phyloP scores from a whole-genome alignment of 23 red algal genomes.

The Porphyridium purpureum region DNA sequence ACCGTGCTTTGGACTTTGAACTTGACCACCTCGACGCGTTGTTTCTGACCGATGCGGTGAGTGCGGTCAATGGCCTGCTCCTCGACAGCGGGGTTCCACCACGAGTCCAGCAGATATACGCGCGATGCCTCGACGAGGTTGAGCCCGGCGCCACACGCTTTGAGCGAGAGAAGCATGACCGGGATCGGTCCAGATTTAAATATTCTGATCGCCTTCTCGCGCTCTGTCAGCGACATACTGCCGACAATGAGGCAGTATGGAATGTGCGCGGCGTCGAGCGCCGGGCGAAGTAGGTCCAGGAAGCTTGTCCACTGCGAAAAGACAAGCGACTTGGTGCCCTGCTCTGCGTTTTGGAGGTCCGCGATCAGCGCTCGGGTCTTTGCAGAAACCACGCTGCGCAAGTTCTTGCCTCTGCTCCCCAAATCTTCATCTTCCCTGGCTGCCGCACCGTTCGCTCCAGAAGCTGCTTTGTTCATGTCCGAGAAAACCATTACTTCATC shows the following conservation, averaged over 20 bases:
- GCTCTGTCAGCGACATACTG: background rate
- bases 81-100: slow-evolving; percentile 85
- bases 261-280: slow-evolving; percentile 17
- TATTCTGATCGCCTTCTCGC: background rate
- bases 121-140: slow-evolving; percentile 30
- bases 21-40: slow-evolving; percentile 8
- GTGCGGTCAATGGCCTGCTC: slow-evolving; percentile 61
- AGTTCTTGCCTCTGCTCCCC: too few species aligned
- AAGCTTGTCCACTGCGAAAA: slow-evolving; percentile 87
- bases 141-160: slow-evolving; percentile 44
- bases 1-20: slow-evolving; percentile 15
- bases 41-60: slow-evolving; percentile 33
- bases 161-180: slow-evolving; percentile 23
- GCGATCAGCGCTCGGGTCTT: too few species aligned
- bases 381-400: too few species aligned
- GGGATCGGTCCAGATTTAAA: background rate
- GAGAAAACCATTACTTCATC: too few species aligned
- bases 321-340: slow-evolving; percentile 55
- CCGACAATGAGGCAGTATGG: slow-evolving; percentile 4
- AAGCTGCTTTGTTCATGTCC: too few species aligned
- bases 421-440: too few species aligned
- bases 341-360: too few species aligned
- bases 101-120: slow-evolving; percentile 47
- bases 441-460: too few species aligned
- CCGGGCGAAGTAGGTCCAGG: slow-evolving; percentile 62